A percentile compares a stretch with the other conserved stretches of the same genome.
phyloP scores from a whole-genome alignment of 768 basidiomycete genomes.

The Mrakia frigida region DNA sequence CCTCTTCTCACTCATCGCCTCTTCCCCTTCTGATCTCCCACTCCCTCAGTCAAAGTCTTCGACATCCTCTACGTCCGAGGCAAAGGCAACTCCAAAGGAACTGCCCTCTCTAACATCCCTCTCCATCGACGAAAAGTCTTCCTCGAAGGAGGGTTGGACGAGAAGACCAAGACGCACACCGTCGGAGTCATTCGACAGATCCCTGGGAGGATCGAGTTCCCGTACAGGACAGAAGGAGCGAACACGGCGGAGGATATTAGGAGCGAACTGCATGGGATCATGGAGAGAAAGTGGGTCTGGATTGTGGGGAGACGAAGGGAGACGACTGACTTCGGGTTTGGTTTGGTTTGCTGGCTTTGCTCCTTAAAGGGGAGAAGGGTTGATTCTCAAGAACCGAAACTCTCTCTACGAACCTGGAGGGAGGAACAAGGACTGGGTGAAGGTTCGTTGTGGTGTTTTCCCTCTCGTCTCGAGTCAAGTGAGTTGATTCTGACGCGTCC shows the following conservation, averaged over 20 bases:
- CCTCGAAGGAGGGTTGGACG: conserved; percentile 48
- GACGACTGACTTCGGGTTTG: not conserved
- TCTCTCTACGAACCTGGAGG: conserved; percentile 80
- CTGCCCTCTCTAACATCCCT: conserved; percentile 59
- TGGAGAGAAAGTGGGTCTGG: conserved; percentile 51
- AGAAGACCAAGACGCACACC: not conserved
- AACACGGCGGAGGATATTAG: conserved; percentile 77
- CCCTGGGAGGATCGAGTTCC: conserved; percentile 74
- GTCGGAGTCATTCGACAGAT: conserved; percentile 59
- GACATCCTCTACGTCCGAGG: conserved; percentile 70
- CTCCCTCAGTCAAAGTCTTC: conserved; percentile 78
- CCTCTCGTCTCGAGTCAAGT: conserved; percentile 48
- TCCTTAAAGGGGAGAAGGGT: conserved; percentile 69
- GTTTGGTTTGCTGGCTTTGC: not conserved
- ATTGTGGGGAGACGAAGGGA: not conserved
- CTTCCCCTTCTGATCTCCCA: too few relatives aligned
- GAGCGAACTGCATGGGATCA: conserved; percentile 69
- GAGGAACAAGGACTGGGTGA: conserved; percentile 87
- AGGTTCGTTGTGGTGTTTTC: conserved; percentile 50
- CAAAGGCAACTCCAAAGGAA: conserved; percentile 52
- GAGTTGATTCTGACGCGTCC: not conserved
- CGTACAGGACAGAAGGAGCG: conserved; percentile 60
- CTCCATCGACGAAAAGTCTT: conserved; percentile 68
- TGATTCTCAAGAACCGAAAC: conserved; percentile 81
- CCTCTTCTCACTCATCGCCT: too few relatives aligned